Conservation (phyloP, 78 protist genomes). For the Dictyostelium intermedium region DNA sequence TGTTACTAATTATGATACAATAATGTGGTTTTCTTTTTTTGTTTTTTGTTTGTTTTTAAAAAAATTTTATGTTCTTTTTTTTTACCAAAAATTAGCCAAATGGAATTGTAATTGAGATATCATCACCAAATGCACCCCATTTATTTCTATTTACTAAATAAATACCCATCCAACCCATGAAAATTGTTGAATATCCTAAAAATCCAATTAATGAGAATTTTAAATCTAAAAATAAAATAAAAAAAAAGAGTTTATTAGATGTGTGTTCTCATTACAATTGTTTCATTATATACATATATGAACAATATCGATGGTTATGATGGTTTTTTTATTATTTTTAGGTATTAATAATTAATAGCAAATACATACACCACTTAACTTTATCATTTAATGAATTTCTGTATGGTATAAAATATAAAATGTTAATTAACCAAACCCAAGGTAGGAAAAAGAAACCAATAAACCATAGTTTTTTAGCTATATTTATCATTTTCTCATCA, state of each 20-base stretch:
- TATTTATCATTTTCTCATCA: constrained; percentile 41
- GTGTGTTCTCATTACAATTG: too few relatives aligned
- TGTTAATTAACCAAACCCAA: constrained; percentile 68
- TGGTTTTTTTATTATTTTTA: too few relatives aligned
- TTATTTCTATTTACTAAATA: constrained; percentile 47
- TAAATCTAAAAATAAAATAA: constrained; percentile 3
- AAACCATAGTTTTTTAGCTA: constrained; percentile 71
- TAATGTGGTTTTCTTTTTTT: not conserved
- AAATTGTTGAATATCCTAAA: constrained; percentile 48
- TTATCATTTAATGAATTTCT: constrained; percentile 25
- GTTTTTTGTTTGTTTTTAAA: not conserved
- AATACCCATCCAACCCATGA: constrained; percentile 80
- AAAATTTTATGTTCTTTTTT: not conserved
- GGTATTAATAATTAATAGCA: not conserved
- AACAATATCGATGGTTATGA: too few relatives aligned
- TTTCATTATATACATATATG: too few relatives aligned
- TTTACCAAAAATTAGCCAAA: constrained; percentile 13
- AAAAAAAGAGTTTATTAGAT: not conserved
- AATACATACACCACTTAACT: constrained; percentile 58
- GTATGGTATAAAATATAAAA: constrained; percentile 51
- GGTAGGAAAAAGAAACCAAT: constrained; percentile 70
- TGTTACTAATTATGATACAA: not conserved
- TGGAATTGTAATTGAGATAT: constrained; percentile 41
- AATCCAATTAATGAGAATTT: constrained; percentile 73
- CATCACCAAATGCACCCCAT: constrained; percentile 69